A percentile compares a stretch with the other conserved stretches of the same genome.
These are phyloP conservation scores for Colletotrichum sojae DNA, from an alignment of 2,329 filamentous ascomycete genomes.

Conservation along the genomic window DNA sequence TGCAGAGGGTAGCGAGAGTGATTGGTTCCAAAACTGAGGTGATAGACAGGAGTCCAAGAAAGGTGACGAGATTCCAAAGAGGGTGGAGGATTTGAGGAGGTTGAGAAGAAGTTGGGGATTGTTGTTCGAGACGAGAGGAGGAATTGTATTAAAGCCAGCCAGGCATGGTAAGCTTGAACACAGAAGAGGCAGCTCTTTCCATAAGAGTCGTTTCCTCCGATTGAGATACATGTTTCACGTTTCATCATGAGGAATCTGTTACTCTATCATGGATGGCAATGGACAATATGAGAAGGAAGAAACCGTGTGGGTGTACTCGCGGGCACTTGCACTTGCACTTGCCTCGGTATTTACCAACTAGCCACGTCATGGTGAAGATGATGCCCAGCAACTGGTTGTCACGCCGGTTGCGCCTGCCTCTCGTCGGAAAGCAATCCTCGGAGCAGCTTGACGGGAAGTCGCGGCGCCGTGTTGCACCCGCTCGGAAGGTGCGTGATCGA, in stretches of 20 bases:
- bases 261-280: not conserved
- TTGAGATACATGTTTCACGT: not conserved
- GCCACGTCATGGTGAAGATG: not conserved
- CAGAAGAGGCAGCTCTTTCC: no score
- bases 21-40: conserved; percentile 18
- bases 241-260: not conserved
- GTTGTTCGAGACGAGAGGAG: not conserved
- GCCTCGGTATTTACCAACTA: not conserved
- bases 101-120: conserved; percentile 1
- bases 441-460: not conserved
- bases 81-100: not conserved
- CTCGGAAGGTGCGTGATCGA: conserved; percentile 6
- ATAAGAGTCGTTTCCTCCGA: no score
- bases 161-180: no score
- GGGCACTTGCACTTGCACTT: not conserved
- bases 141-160: not conserved
- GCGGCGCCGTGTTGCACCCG: not conserved
- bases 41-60: not conserved
- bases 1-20: conserved; percentile 5
- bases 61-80: not conserved
- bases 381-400: no score
- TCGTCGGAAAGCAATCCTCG: no score
- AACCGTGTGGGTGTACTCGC: not conserved
- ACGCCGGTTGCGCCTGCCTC: not conserved
- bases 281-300: not conserved